These are phyloP conservation scores for Clohesyomyces aquaticus DNA, from an alignment of 495 filamentous ascomycete species.

Conservation along the genomic window DNA sequence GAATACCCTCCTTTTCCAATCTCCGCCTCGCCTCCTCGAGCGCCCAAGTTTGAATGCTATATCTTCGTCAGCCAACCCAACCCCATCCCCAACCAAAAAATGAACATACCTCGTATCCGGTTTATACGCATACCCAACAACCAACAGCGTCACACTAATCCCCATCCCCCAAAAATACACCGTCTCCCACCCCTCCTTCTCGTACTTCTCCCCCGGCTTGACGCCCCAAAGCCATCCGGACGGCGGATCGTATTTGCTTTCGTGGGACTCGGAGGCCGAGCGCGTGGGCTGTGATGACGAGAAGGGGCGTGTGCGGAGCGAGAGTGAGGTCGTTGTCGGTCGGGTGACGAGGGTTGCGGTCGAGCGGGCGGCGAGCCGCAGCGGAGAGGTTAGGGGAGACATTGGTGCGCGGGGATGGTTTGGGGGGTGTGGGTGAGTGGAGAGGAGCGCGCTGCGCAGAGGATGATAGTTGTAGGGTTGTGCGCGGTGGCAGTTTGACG, in stretches of 20 bases:
- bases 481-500: slow-evolving; percentile 3
- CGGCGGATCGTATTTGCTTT: slow-evolving; percentile 85
- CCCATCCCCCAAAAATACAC: slow-evolving; percentile 87
- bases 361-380: too few species aligned
- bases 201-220: slow-evolving; percentile 88
- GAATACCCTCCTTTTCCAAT: slow-evolving; percentile 92
- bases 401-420: background rate
- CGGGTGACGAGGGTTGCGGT: slow-evolving; percentile 4
- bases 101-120: slow-evolving; percentile 90
- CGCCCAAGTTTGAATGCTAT: slow-evolving; percentile 98
- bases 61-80: too few species aligned
- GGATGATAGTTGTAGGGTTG: background rate
- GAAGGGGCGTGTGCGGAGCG: slow-evolving; percentile 21
- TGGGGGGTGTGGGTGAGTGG: background rate
- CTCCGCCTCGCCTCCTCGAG: slow-evolving; percentile 92
- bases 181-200: slow-evolving; percentile 95
- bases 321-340: slow-evolving; percentile 2
- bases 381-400: background rate
- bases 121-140: slow-evolving; percentile 91
- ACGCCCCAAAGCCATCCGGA: slow-evolving; percentile 89
- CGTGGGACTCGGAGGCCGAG: slow-evolving; percentile 57
- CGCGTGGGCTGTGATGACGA: slow-evolving; percentile 18
- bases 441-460: background rate
- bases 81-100: too few species aligned
- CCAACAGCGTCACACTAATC: slow-evolving; percentile 74